Base-by-base conservation (phyloP, 352 stramenopile species). In the Globisporangium solare region DNA sequence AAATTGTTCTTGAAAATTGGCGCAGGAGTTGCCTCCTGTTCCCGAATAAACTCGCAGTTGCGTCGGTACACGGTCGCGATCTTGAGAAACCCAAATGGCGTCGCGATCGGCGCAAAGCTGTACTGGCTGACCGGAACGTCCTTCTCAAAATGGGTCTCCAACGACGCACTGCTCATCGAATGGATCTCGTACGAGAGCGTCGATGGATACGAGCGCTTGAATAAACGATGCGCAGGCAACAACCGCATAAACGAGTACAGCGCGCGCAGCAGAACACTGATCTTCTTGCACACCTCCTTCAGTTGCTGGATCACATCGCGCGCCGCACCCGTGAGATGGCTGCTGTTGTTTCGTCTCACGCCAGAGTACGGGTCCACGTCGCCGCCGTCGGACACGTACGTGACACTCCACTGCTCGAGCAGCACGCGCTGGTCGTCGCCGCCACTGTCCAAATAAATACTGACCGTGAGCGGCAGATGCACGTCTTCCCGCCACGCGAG, bases 221-320 rank as follows among this genome's bases (percentile, higher is more conserved):
- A 86, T 27, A 92, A 67, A n/a, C 74, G 70, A 42, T 92, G 83
- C 8, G 76, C 79, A 1, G 85, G 85, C 6, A 94, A 59, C 31
- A 87, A 67, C 39, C 85, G 68, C 71, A 92, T 89, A 47, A 92
- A 88, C 21, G 74, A 84, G 52, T 88, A 88, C 15, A 92, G 62
- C 12, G 81, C 73, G 0, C 85, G 77, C 32, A 94, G 58, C 31
- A 92, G 46, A 43, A 94, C 74, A 17, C 74, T 76, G 48, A 92
- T 89, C 22, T 83, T 73, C 63, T 92, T 92, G 58, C 80, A 83
- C 20, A 92, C 82, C 43, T 92, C 83, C 37, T 87, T 86, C 8
- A 94, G 67, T 43, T 91, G 77, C 60, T 88, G 71, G 49, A 94
- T 87, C 42, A 92, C 77, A 60, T 92, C 80, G 6, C 81, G 67